These are phyloP conservation scores for Hyaloperonospora brassicae DNA, from an alignment of 352 stramenopile genomes.

Conservation along the genomic window DNA sequence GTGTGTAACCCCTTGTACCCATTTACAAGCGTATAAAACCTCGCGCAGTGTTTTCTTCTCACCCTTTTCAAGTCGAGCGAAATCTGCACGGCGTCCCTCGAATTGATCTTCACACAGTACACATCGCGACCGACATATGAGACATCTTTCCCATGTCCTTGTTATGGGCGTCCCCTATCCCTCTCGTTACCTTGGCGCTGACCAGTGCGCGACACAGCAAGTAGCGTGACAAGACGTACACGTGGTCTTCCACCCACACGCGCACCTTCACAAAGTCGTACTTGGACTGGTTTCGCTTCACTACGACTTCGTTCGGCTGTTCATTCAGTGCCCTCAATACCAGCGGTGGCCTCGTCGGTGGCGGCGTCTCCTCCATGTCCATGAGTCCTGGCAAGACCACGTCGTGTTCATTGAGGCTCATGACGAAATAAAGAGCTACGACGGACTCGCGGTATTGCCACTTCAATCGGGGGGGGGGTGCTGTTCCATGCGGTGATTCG, in stretches of 20 bases:
- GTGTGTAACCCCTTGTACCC: no score
- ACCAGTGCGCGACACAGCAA: conserved; percentile 77
- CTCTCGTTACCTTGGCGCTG: conserved; percentile 58
- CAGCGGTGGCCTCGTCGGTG: conserved; percentile 21
- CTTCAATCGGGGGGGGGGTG: background rate
- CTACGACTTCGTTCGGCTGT: conserved; percentile 37
- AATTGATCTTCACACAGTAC: conserved; percentile 49
- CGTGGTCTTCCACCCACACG: conserved; percentile 85
- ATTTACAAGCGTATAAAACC: background rate
- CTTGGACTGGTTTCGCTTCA: conserved; percentile 84
- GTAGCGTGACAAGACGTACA: conserved; percentile 85
- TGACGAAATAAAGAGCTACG: background rate
- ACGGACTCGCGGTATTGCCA: background rate
- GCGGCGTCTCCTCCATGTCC: conserved; percentile 27
- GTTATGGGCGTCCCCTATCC: background rate
- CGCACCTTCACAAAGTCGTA: conserved; percentile 88
- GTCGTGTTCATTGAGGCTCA: conserved; percentile 2
- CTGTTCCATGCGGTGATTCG: background rate
- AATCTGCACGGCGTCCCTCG: conserved; percentile 81
- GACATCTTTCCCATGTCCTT: background rate
- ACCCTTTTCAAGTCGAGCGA: conserved; percentile 84
- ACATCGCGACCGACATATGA: background rate
- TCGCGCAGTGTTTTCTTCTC: background rate
- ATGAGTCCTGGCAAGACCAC: conserved; percentile 22
- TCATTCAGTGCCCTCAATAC: conserved; percentile 25